Evolutionary conservation across 768 basidiomycete species (phyloP).

Genomic region (Calvatia gigantea): DNA sequence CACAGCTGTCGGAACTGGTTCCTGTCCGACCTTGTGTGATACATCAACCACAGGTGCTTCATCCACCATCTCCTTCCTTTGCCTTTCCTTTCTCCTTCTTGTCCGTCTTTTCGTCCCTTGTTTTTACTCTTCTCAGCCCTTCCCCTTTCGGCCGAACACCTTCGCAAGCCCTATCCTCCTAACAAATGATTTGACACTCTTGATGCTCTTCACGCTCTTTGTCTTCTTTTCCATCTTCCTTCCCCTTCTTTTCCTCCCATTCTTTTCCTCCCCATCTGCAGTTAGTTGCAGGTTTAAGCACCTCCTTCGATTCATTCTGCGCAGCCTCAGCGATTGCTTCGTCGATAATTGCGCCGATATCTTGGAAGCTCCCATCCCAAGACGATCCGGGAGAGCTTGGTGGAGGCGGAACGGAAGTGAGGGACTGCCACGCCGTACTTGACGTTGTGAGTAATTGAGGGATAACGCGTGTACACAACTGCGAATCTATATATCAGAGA

Average conservation of each 20-base stretch:
- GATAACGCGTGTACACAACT: conserved; percentile 23
- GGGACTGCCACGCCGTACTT: conserved; percentile 25
- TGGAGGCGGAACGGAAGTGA: conserved; percentile 15
- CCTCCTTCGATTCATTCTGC: background rate
- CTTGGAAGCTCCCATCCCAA: conserved; percentile 9
- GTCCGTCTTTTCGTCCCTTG: background rate
- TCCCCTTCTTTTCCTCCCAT: background rate
- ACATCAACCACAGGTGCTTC: background rate
- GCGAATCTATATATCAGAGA: conserved; percentile 24
- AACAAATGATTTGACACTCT: background rate
- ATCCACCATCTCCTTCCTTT: background rate
- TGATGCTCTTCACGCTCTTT: background rate
- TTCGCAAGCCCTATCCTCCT: background rate
- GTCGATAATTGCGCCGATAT: background rate
- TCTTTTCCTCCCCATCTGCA: background rate
- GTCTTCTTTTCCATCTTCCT: background rate
- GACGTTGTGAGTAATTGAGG: conserved; percentile 24
- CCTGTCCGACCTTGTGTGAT: background rate
- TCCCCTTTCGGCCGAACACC: background rate
- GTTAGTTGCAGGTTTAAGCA: background rate
- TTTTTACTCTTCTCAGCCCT: background rate
- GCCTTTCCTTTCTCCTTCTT: background rate
- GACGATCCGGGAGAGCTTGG: conserved; percentile 14
- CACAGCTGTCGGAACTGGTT: background rate
- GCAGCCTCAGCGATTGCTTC: background rate